Evolutionary conservation across 2,329 filamentous ascomycete species (phyloP).

Genomic region (Paraphaeosphaeria sporulosa): DNA sequence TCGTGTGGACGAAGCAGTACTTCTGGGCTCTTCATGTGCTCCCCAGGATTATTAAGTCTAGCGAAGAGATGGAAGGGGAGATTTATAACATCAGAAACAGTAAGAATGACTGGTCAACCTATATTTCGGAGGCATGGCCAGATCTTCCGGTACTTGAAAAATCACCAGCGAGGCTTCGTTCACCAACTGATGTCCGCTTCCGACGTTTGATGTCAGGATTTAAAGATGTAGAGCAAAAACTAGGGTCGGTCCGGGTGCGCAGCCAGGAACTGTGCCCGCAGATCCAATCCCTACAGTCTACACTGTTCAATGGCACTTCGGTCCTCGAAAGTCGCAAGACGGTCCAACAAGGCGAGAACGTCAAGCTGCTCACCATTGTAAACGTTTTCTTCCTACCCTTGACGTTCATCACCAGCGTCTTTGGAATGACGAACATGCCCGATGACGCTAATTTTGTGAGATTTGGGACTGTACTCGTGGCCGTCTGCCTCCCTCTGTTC

Average conservation of each 20-base stretch:
- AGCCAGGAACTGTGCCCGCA: no score
- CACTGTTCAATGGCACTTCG: conserved; percentile 68
- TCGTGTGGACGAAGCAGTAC: conserved; percentile 67
- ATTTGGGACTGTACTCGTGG: conserved; percentile 51
- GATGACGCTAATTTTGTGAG: conserved; percentile 44
- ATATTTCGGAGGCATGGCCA: no score
- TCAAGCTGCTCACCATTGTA: conserved; percentile 65
- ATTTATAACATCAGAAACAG: no score
- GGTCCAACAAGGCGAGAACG: conserved; percentile 67
- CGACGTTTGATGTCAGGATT: background rate
- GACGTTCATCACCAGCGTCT: conserved; percentile 68
- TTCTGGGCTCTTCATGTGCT: conserved; percentile 65
- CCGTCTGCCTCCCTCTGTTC: conserved; percentile 57
- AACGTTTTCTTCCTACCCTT: conserved; percentile 67
- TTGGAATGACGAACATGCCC: conserved; percentile 60
- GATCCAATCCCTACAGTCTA: conserved; percentile 65
- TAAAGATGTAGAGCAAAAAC: no score
- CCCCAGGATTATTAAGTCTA: background rate
- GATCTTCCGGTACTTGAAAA: no score
- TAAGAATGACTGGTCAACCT: no score
- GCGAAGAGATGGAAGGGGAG: no score
- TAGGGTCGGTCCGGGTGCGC: no score
- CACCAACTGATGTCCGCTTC: no score
- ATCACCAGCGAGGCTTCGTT: no score
- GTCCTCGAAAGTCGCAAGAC: conserved; percentile 66